Conservation (phyloP, 2,329 filamentous ascomycete genomes). For the Fusarium falciforme region DNA sequence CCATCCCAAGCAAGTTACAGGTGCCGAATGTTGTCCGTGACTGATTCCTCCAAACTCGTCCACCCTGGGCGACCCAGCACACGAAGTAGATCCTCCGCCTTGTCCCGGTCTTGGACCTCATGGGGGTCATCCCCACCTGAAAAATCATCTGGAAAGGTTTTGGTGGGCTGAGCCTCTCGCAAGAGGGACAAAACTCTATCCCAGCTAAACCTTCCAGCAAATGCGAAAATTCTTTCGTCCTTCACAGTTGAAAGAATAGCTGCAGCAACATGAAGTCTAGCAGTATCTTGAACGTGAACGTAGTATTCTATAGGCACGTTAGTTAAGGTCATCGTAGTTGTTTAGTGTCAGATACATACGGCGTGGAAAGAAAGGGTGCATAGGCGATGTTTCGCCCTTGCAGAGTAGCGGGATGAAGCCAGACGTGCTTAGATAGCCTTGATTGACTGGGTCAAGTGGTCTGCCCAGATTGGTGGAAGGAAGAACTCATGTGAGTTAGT, state of each 20-base stretch:
- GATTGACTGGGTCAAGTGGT: constrained; percentile 27
- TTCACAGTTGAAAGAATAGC: neutral
- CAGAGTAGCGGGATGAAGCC: constrained; percentile 30
- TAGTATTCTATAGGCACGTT: neutral
- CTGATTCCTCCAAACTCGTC: neutral
- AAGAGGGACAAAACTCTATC: neutral
- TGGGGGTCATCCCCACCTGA: constrained; percentile 2
- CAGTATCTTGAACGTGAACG: constrained; percentile 7
- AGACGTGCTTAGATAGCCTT: constrained; percentile 35
- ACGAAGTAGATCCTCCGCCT: neutral
- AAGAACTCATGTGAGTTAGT: constrained; percentile 25
- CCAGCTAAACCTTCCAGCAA: neutral
- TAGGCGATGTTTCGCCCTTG: constrained; percentile 16
- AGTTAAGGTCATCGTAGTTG: neutral
- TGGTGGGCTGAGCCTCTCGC: neutral
- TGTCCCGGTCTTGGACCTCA: neutral
- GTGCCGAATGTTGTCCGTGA: neutral
- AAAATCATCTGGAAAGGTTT: neutral
- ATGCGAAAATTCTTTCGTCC: constrained; percentile 4
- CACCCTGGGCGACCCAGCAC: neutral
- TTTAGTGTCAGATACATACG: neutral
- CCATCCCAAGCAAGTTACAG: neutral
- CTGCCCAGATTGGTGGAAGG: constrained; percentile 40
- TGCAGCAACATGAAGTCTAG: constrained; percentile 4
- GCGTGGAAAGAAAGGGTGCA: neutral